Base-by-base conservation (phyloP, 768 basidiomycete genomes). In the Mycena filopes region DNA sequence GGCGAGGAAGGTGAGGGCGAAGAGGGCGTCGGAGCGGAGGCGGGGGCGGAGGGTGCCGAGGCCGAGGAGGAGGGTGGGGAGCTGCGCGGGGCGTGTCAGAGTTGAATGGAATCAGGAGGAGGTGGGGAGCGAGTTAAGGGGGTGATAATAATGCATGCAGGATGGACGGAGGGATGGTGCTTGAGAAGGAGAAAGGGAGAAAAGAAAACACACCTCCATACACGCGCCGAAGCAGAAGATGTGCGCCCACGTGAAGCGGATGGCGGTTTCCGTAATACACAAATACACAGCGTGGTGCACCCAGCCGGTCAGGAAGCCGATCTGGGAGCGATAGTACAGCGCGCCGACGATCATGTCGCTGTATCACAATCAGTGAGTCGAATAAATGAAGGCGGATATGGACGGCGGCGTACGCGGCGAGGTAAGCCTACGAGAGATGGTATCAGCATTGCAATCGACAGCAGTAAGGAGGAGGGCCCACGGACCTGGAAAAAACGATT, bases 11-110 rank as follows among this genome's bases (percentile, higher is more conserved):
- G 77, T 67, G 2, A 78, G 11, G 0, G 84, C 82, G 72, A 88
- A 88, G 40, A 86, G 59, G 56, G 74, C n/a, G 71, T 87, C 82
- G 48, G 83, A 84, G 50, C 86, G 81, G 10, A 83, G 45, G 13
- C 65, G 64, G 10, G 86, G 83, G 66, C 75, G 71, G 29, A 88
- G 77, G 49, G 80, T 82, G 23, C 80, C 78, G 12, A 84, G 42
- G 18, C 82, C 84, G 12, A 88, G 79, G 38, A 87, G 67, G 66
- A 87, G 83, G 0, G 87, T 89, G 9, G 87, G 87, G 29, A 87
- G 73, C 83, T 85, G 58, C 2, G 56, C 23, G 45, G 23, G 20
- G 33, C 26, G 23, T 31, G 53, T 55, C 3, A 60, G 61, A 15
- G 21, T 25, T 28, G 10, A 46, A 23, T 28, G 20, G 20, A 15